Evolutionary conservation across 2,329 filamentous ascomycete species (phyloP), one percentile per base, ranked within the genome.

Genomic region (Phialophora chinensis): DNA sequence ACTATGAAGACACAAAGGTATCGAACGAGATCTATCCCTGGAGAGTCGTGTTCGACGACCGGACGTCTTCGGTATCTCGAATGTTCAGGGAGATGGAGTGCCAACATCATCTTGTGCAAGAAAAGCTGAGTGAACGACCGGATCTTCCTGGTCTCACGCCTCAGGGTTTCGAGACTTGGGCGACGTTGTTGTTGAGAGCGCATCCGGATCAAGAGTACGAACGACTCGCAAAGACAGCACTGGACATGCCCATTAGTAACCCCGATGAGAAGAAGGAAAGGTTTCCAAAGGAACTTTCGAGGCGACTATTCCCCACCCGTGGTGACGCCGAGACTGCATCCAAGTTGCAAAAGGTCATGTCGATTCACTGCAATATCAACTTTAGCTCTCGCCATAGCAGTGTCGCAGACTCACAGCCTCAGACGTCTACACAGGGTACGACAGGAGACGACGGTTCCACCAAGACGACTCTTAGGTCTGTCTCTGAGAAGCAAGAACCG

Each of bases 221-320:
- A 50, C 87, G 93, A 10, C 81, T 97, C 4, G 83, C 87, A 52
- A 87, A 85, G 65, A 86, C 92, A 25, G 86, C 93, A 3, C 77
- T 87, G 3, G 85, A 89, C 53, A 86, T 93, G 77, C 90, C 91
- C 0, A 90, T 96, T 72, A 88, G 76, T 72, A 87, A 89, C 62
- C 83, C 87, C 0, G 84, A 88, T 53, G 85, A 90, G 56, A 86
- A 84, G 69, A 87, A 85, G 11, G 91, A 93, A 76, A 83, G 90
- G 2, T 89, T 96, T 62, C 93, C 92, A 0, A 92, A 91, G 70
- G 89, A 93, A 72, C 83, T 96, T 2, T 89, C 91, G 0, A 84
- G 92, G 49, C 85, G 90, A 60, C 82, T 95, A 3, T 86, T 96
- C 47, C 92, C 92, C 0, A 79, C 81, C 0, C 76, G 78, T 7